These are phyloP conservation scores for Alternaria ventricosa DNA, from an alignment of 2,329 filamentous ascomycete genomes.

Conservation along the genomic window DNA sequence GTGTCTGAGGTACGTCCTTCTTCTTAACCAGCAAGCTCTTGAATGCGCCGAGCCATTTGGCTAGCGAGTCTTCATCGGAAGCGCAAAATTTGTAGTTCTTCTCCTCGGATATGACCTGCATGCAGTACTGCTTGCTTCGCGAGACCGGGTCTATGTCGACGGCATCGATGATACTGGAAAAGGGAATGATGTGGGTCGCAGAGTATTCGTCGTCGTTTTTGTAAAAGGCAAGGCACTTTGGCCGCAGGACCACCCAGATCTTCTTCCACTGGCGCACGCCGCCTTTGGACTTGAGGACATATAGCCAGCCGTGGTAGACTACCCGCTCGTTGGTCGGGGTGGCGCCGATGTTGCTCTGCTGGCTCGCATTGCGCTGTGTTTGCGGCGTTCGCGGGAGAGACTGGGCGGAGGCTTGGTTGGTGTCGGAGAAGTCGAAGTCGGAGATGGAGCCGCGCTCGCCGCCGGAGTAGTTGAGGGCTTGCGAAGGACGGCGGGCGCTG, in stretches of 20 bases:
- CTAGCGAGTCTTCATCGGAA: constrained; percentile 78
- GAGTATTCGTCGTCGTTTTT: constrained; percentile 92
- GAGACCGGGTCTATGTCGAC: constrained; percentile 91
- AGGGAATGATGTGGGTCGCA: constrained; percentile 79
- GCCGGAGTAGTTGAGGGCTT: constrained; percentile 67
- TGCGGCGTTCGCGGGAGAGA: constrained; percentile 36
- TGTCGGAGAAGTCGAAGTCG: constrained; percentile 88
- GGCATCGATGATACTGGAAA: constrained; percentile 82
- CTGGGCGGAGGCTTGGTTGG: constrained; percentile 62
- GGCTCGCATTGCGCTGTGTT: constrained; percentile 63
- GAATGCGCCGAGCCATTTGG: constrained; percentile 86
- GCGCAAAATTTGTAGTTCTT: constrained; percentile 65
- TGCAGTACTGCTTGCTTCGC: constrained; percentile 81
- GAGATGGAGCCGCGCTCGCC: constrained; percentile 79
- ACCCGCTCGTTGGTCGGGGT: constrained; percentile 77
- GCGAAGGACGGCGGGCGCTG: constrained; percentile 63
- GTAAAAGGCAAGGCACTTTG: constrained; percentile 85
- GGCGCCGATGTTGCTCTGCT: constrained; percentile 61
- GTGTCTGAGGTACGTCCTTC: constrained; percentile 56
- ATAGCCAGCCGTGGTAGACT: constrained; percentile 92
- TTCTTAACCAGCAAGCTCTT: constrained; percentile 83
- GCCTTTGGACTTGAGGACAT: constrained; percentile 80
- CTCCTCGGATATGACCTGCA: constrained; percentile 94
- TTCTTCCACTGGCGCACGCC: constrained; percentile 94
- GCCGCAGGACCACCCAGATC: constrained; percentile 88